Evolutionary conservation across 495 filamentous ascomycete genomes (phyloP).

Genomic region (Staphylotrichum tortipilum): DNA sequence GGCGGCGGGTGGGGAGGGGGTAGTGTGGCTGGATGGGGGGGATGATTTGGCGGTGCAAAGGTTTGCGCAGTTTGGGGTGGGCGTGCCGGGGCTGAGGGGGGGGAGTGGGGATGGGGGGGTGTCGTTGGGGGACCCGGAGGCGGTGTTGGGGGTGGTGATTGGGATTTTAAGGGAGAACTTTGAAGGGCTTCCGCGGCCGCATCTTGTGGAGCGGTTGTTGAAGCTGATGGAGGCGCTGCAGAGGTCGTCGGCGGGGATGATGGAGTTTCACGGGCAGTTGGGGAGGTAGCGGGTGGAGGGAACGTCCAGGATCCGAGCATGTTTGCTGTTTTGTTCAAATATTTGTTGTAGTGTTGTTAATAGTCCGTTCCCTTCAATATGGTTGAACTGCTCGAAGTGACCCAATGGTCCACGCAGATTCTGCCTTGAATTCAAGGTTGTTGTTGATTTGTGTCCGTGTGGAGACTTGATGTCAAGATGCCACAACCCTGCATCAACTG

Average conservation of each 20-base stretch:
- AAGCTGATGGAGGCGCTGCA: constrained; percentile 5
- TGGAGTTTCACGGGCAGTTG: constrained; percentile 3
- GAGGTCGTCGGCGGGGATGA: constrained; percentile 1
- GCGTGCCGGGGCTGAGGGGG: not conserved
- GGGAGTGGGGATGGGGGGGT: not conserved
- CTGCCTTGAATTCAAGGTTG: too few relatives aligned
- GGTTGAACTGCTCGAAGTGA: too few relatives aligned
- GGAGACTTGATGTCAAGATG: too few relatives aligned
- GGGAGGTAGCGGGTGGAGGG: not conserved
- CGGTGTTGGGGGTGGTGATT: constrained; percentile 1
- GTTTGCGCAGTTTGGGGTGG: constrained; percentile 4
- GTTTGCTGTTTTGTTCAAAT: too few relatives aligned
- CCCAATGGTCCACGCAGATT: too few relatives aligned
- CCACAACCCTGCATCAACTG: too few relatives aligned
- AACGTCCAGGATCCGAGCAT: too few relatives aligned
- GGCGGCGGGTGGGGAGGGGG: not conserved
- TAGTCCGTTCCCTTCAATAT: too few relatives aligned
- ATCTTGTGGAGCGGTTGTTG: constrained; percentile 6
- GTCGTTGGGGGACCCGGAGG: not conserved
- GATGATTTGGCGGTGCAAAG: constrained; percentile 4
- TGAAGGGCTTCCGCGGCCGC: constrained; percentile 4
- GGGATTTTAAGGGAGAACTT: constrained; percentile 2
- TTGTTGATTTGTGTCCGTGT: too few relatives aligned
- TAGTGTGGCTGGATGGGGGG: constrained; percentile 6
- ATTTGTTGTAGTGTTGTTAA: too few relatives aligned